A percentile compares a stretch with the other conserved stretches of the same genome.
These are phyloP conservation scores for Austroboletus novae-zelandiae DNA, from an alignment of 1,284 basidiomycete species.

Conservation along the genomic window DNA sequence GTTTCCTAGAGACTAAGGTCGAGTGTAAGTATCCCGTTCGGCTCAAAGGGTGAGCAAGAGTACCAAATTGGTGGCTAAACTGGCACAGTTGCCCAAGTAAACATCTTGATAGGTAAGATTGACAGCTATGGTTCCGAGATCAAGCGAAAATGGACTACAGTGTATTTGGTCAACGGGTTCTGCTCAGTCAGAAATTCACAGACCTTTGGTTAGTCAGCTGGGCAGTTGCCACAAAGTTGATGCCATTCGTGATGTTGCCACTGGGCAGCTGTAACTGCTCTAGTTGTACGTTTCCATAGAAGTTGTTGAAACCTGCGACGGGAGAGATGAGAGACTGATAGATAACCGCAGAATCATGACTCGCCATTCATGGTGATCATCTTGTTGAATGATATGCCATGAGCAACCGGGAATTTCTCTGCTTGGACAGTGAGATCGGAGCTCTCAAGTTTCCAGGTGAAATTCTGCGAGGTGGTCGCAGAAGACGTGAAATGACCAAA, in stretches of 20 bases:
- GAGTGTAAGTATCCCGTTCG: not conserved
- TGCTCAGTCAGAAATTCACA: not conserved
- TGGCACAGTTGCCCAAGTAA: conserved; percentile 58
- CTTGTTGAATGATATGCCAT: conserved; percentile 63
- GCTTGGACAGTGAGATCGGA: conserved; percentile 64
- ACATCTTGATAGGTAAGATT: conserved; percentile 60
- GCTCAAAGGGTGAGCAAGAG: conserved; percentile 4
- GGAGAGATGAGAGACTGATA: not conserved
- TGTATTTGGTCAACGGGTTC: not conserved
- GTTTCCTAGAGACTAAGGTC: conserved; percentile 45
- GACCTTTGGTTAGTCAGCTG: conserved; percentile 63
- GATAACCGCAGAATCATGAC: not conserved
- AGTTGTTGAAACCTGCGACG: conserved; percentile 60
- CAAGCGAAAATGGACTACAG: conserved; percentile 62
- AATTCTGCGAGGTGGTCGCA: conserved; percentile 66
- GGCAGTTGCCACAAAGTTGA: conserved; percentile 62
- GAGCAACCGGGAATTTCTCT: conserved; percentile 61
- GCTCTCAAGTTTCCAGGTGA: conserved; percentile 69
- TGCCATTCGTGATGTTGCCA: conserved; percentile 67
- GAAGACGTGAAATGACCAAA: conserved; percentile 56
- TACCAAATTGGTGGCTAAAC: conserved; percentile 52
- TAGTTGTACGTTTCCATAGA: conserved; percentile 57
- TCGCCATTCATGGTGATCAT: conserved; percentile 51
- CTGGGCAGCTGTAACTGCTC: conserved; percentile 68
- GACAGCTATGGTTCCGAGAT: conserved; percentile 68